These are phyloP conservation scores for Nicotiana paniculata DNA, from an alignment of 257 asterid species.

Conservation along the genomic window DNA sequence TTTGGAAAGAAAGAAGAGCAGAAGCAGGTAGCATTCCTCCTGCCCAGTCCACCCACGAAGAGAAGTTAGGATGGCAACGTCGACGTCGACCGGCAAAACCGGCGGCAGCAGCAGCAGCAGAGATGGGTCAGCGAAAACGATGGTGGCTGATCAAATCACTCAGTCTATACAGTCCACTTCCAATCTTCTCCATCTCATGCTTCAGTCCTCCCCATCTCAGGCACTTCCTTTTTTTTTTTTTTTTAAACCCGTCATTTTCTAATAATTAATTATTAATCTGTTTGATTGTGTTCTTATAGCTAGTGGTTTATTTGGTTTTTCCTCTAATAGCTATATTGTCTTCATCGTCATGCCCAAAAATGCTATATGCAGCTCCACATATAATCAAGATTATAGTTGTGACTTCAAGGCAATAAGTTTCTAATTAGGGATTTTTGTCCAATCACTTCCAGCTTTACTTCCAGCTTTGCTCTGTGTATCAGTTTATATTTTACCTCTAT, in stretches of 20 bases:
- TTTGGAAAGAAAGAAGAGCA: neutral
- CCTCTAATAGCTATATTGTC: neutral
- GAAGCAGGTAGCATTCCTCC: too few species aligned
- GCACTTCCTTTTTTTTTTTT: conserved; percentile 8
- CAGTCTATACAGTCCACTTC: conserved; percentile 73
- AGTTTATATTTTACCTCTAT: neutral
- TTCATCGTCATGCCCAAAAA: neutral
- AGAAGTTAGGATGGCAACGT: neutral
- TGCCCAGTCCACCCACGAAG: neutral
- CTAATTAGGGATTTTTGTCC: neutral
- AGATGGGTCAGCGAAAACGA: conserved; percentile 56
- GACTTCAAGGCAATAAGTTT: neutral
- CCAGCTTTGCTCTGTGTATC: neutral
- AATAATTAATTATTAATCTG: too few species aligned
- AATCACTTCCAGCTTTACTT: neutral
- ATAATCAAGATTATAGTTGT: neutral
- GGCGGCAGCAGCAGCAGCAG: conserved; percentile 20
- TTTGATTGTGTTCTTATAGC: neutral
- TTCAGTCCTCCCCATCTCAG: conserved; percentile 70
- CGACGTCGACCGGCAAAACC: conserved; percentile 3
- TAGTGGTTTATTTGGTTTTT: too few species aligned
- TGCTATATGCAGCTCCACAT: neutral
- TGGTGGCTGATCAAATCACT: conserved; percentile 70
- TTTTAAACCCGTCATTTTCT: neutral
- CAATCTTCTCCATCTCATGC: conserved; percentile 88